phyloP scores from a whole-genome alignment of 140 eudicot genomes.

The Bidens hawaiensis region DNA sequence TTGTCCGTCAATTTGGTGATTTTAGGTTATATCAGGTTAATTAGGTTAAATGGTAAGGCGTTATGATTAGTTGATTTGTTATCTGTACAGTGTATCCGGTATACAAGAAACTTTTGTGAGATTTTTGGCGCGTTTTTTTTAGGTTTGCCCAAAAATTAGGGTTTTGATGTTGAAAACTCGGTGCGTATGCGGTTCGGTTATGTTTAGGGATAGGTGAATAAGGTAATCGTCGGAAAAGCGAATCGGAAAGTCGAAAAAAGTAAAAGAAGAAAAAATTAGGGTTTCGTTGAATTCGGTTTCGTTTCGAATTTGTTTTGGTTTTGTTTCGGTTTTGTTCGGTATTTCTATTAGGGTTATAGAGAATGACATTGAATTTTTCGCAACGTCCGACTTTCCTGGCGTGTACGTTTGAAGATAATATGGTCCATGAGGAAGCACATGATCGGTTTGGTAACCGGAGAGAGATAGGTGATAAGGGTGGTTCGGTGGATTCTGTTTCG shows the following conservation, averaged over 20 bases:
- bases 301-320: too few relatives aligned
- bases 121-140: conserved; percentile 60
- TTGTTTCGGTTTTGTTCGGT: background rate
- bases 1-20: background rate
- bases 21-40: conserved; percentile 8
- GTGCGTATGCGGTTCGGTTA: background rate
- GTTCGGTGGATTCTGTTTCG: conserved; percentile 39
- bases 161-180: conserved; percentile 31
- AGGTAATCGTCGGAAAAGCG: too few relatives aligned
- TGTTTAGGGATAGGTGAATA: conserved; percentile 1
- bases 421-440: conserved; percentile 10
- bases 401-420: conserved; percentile 47
- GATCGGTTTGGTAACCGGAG: conserved; percentile 31
- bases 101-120: conserved; percentile 46
- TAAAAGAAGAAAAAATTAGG: background rate
- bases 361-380: conserved; percentile 77
- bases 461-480: conserved; percentile 36
- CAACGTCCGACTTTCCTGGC: conserved; percentile 50
- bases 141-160: conserved; percentile 49
- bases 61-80: conserved; percentile 21
- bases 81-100: conserved; percentile 11
- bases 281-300: background rate
- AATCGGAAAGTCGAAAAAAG: background rate
- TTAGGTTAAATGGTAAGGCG: conserved; percentile 15
- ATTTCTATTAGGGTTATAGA: conserved; percentile 10